Conservation (phyloP, 2,329 filamentous ascomycete genomes). For the Hymenoscyphus fructigenus region DNA sequence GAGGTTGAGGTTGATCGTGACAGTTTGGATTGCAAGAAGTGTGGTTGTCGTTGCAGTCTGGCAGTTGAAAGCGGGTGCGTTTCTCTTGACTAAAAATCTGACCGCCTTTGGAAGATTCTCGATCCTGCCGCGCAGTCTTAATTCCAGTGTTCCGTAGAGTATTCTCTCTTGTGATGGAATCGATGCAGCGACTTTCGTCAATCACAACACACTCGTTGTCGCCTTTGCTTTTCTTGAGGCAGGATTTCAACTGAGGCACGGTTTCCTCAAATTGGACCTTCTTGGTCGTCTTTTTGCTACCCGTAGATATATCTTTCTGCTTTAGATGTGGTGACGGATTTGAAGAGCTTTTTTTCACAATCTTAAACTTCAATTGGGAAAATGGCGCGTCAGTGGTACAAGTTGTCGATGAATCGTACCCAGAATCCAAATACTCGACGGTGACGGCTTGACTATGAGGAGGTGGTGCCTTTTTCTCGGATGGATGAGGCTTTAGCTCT, state of each 20-base stretch:
- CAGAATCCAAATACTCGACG: conserved; percentile 7
- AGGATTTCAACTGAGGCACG: neutral
- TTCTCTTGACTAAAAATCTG: neutral
- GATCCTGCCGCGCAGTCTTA: neutral
- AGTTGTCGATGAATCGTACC: conserved; percentile 1
- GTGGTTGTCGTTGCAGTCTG: neutral
- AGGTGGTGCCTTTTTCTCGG: neutral
- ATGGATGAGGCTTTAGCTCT: neutral
- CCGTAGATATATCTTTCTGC: neutral
- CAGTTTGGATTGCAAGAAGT: neutral
- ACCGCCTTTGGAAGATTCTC: neutral
- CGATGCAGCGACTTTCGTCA: neutral
- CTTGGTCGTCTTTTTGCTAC: neutral
- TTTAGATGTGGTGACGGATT: neutral
- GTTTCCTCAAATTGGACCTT: neutral
- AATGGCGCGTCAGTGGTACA: neutral
- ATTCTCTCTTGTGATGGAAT: conserved; percentile 8
- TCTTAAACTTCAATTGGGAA: conserved; percentile 3
- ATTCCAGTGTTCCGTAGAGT: conserved; percentile 5
- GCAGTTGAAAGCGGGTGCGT: neutral
- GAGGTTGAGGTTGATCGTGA: neutral
- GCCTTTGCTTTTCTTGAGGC: conserved; percentile 2
- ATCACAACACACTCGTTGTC: neutral
- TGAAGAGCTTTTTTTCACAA: neutral
- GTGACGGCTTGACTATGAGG: neutral